Conservation (phyloP, 371 early-diverging fungal genomes). For the Parasitella parasitica region DNA sequence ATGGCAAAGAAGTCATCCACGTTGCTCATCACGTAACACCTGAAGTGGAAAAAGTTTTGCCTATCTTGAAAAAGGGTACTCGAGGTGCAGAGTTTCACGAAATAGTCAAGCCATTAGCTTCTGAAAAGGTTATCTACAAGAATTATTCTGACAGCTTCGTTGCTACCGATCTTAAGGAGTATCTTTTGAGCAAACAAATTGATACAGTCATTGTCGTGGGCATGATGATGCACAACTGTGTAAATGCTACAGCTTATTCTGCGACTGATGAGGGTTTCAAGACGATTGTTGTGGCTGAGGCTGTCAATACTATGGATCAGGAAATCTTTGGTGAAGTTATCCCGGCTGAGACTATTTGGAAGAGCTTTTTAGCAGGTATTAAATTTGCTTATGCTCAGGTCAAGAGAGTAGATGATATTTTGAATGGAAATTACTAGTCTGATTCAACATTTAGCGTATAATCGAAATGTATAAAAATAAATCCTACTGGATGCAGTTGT, state of each 20-base stretch:
- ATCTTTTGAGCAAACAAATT: conserved; percentile 3
- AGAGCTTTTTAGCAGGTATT: conserved; percentile 7
- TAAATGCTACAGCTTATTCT: conserved; percentile 14
- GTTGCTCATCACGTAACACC: neutral
- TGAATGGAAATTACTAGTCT: neutral
- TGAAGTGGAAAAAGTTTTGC: neutral
- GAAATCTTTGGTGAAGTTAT: conserved; percentile 5
- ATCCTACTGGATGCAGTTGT: no score
- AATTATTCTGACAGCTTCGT: conserved; percentile 1
- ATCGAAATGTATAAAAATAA: no score
- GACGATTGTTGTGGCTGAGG: conserved; percentile 7
- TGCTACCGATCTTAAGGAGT: conserved; percentile 9
- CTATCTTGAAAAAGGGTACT: neutral
- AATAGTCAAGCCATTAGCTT: neutral
- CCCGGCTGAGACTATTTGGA: conserved; percentile 5
- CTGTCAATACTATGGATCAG: conserved; percentile 10
- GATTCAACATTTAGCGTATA: no score
- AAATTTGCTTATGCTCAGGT: conserved; percentile 3
- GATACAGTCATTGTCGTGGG: conserved; percentile 4
- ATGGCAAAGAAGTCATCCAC: conserved; percentile 3
- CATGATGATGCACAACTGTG: conserved; percentile 13
- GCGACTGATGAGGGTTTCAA: conserved; percentile 7
- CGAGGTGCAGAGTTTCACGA: conserved; percentile 1
- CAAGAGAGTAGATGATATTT: neutral
- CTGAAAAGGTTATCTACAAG: conserved; percentile 5